Evolutionary conservation across 129 eudicot species (phyloP), one percentile per base, ranked within the genome.

Genomic region (Centella asiatica): DNA sequence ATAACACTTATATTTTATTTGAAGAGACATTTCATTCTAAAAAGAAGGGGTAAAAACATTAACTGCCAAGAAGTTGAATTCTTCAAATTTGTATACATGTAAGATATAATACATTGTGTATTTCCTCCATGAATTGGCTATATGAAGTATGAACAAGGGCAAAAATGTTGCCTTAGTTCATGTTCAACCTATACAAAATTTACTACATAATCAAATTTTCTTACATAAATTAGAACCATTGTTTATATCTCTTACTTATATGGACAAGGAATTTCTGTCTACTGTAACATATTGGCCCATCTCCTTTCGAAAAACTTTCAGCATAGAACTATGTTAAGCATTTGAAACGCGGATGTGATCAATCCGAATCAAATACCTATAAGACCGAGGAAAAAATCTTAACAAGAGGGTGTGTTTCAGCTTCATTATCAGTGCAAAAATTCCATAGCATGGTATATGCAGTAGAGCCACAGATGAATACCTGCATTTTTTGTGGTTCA

Each of bases 401-500:
- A 77, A 61, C 72, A 83, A 60, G 42, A 80, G 67, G 50, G n/a
- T 37, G 56, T 79, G 94, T 66, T 90, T 90, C 58, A 78, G 52
- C 80, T 81, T 90, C 71, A 86, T 86, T 65, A 90, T 74, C 63
- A 86, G 50, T 2, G 79, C 76, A 46, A 90, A 90, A 64, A 84
- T 48, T 28, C 95, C 95, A 68, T 79, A 90, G 74, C 98, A 90
- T 13, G 98, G 98, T 72, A 81, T 60, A 55, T 90, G 98, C 81
- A 86, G 57, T 69, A 87, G 54, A 28, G 85, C 98, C 67, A 90
- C 88, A 1, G 83, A 48, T 10, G 87, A 81, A 69, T 90, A 90
- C 97, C 97, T 90, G 83, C 64, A 69, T 49, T 12, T 55, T 57
- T 55, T 7, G 44, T n/a, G 52, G 44, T 10, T 4, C 45, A 15